Percentiles rank a stretch among this genome's conserved stretches.
Conservation (phyloP, 2,329 filamentous ascomycete genomes). For the Colletotrichum siamense region DNA sequence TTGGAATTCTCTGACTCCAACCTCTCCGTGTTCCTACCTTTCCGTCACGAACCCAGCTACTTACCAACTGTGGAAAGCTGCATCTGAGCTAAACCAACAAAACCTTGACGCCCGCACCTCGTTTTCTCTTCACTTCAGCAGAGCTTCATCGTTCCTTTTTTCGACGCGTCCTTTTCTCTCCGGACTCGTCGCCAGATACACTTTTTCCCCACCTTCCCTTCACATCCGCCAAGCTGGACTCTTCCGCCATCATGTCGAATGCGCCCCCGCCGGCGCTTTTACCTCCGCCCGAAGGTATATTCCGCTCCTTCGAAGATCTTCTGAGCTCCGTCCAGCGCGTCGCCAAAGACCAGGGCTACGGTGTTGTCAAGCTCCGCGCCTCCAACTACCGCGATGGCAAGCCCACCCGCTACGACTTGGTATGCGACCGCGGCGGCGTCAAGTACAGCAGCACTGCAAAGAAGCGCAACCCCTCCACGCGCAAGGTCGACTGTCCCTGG, state of each 20-base stretch:
- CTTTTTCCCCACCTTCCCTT: conserved; percentile 27
- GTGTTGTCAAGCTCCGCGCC: conserved; percentile 66
- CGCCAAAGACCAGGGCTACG: conserved; percentile 67
- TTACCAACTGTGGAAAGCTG: conserved; percentile 1
- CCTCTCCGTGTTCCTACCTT: conserved; percentile 20
- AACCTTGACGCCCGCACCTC: conserved; percentile 21
- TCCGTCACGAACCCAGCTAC: conserved; percentile 1
- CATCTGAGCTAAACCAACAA: conserved; percentile 11
- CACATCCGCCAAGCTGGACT: conserved; percentile 27
- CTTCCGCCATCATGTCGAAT: conserved; percentile 47
- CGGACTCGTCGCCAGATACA: conserved; percentile 9
- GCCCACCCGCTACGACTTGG: conserved; percentile 66
- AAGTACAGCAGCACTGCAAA: conserved; percentile 71
- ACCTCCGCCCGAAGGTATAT: conserved; percentile 66
- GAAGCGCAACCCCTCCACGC: conserved; percentile 68
- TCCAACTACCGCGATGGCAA: conserved; percentile 69
- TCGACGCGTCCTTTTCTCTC: conserved; percentile 6
- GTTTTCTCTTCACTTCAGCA: conserved; percentile 22
- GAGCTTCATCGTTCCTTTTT: conserved; percentile 22
- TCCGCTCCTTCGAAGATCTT: conserved; percentile 63
- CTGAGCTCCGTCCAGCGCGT: conserved; percentile 62
- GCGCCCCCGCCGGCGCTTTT: conserved; percentile 54
- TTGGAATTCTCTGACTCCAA: conserved; percentile 29
- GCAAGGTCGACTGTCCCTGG: conserved; percentile 69
- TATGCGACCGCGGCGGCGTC: conserved; percentile 68